Conservation (phyloP, 2,329 filamentous ascomycete species). For the Penicillium nordicum region DNA sequence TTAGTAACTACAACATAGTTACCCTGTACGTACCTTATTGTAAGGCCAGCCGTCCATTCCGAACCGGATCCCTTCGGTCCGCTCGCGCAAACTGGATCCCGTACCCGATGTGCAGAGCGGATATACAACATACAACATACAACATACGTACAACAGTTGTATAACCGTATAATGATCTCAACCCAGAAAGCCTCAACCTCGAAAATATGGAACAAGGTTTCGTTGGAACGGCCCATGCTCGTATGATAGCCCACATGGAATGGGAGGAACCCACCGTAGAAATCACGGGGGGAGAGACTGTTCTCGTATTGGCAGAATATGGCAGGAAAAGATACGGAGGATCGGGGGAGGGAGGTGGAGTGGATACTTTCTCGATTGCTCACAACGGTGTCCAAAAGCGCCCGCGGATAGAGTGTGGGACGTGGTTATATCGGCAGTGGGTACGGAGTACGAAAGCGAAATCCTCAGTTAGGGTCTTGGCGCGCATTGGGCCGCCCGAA, state of each 20-base stretch:
- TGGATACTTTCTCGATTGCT: background rate
- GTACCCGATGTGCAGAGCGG: background rate
- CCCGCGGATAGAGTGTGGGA: background rate
- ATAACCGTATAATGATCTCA: no score
- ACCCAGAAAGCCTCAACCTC: background rate
- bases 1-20: background rate
- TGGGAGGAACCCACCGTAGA: background rate
- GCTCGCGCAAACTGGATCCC: background rate
- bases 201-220: background rate
- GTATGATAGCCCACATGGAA: background rate
- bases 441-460: background rate
- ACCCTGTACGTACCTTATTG: background rate
- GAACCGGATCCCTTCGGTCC: background rate
- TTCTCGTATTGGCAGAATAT: background rate
- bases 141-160: no score
- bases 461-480: background rate
- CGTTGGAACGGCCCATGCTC: background rate
- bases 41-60: no score
- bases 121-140: background rate
- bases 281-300: background rate
- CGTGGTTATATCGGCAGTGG: background rate
- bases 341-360: background rate
- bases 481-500: background rate
- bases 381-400: background rate
- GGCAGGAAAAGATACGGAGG: background rate